phyloP scores from a whole-genome alignment of 192 early-diverging fungal genomes.

The Entophlyctis luteolus region DNA sequence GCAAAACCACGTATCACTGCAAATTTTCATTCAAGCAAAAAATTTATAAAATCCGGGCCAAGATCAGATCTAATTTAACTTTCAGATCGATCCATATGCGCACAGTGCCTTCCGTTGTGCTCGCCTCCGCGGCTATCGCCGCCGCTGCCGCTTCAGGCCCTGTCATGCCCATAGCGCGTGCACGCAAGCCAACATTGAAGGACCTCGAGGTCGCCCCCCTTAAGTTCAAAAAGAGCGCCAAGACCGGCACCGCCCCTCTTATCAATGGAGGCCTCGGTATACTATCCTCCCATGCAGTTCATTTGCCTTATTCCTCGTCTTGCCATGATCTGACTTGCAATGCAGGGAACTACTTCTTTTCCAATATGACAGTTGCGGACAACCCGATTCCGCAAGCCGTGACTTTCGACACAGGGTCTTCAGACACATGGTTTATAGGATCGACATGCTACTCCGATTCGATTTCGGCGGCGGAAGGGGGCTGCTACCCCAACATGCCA shows the following conservation, averaged over 20 bases:
- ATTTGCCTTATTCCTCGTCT: too few species aligned
- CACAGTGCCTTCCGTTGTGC: too few species aligned
- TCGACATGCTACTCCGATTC: conserved; percentile 43
- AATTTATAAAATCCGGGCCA: too few species aligned
- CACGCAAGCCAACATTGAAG: not conserved
- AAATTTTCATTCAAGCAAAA: too few species aligned
- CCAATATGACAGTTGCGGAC: conserved; percentile 40
- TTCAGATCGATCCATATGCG: too few species aligned
- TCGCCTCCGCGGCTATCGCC: too few species aligned
- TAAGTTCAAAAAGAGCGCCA: not conserved
- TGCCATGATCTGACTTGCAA: too few species aligned
- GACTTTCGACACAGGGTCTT: conserved; percentile 29
- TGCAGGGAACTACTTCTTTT: conserved; percentile 1
- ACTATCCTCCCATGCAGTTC: too few species aligned
- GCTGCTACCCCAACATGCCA: not conserved
- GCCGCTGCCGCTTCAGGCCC: not conserved
- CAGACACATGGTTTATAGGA: conserved; percentile 2
- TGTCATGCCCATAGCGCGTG: not conserved
- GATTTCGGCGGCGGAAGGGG: not conserved
- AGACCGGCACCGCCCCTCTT: not conserved
- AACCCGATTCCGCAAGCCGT: conserved; percentile 44
- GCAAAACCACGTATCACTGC: too few species aligned
- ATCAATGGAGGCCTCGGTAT: not conserved
- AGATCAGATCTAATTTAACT: too few species aligned
- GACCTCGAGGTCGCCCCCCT: not conserved